Base-by-base conservation (phyloP, 2,329 filamentous ascomycete genomes). In the Rutstroemia sp. region DNA sequence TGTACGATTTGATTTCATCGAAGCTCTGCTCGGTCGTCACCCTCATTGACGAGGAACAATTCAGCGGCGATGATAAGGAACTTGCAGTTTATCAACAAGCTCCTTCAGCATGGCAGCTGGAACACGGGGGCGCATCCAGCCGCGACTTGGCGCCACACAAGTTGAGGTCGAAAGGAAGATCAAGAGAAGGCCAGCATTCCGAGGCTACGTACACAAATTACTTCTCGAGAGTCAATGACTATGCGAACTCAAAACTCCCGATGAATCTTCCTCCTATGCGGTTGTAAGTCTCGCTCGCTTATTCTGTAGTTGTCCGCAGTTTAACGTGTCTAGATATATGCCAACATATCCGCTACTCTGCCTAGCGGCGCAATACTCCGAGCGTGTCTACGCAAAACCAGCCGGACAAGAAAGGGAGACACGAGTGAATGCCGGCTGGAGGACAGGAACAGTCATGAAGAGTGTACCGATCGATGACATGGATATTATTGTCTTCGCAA, bases 401-500 rank as follows among this genome's bases (percentile, higher is more conserved):
- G 73, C 74, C 0, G 79, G 80, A 1, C 74, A 77, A 21, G 87
- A 91, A 70, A 77, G 78, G 12, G 82, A 88, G 63, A 78, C 85
- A 2, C 87, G 88, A 62, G 78, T 94, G 38, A 78, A 84, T 38
- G 82, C 87, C 3, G 83, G 91, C 69, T 88, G 85, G 79, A 77
- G 78, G 19, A 77, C 80, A 3, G 88, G 88, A n/a, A 87, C 88
- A 1, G 83, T 88, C 16, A 85, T 95, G 67, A 92, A 92, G 67
- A 90, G 86, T 0, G 79, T 92, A 0, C 83, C 88, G 1, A 82
- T 91, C 68, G 89, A 94, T 66, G 78, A 89, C 65, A 83, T 86
- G 74, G 83, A 88, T 67, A 85, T 86, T 18, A 86, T 95, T 55
- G 86, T 95, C 10, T 88, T 95, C 65, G 89, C 90, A 14, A 88